These are phyloP conservation scores for Penicillium concentricum DNA, from an alignment of 2,329 filamentous ascomycete genomes.

Conservation along the genomic window DNA sequence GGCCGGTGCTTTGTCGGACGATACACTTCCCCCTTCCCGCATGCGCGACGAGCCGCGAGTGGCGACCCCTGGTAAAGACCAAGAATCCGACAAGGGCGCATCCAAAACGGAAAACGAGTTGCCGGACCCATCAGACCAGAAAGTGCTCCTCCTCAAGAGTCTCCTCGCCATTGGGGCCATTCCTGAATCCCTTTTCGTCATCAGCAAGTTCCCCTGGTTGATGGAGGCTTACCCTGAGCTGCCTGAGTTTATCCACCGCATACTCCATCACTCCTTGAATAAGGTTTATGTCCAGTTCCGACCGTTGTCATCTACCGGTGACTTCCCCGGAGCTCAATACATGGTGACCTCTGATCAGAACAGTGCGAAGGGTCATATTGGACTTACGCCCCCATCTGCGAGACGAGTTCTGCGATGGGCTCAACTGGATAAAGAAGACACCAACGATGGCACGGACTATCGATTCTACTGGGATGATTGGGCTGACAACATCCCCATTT, in stretches of 20 bases:
- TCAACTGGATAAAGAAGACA: conserved; percentile 73
- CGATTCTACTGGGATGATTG: conserved; percentile 98
- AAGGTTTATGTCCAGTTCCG: conserved; percentile 64
- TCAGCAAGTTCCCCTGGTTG: conserved; percentile 91
- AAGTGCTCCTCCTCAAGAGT: conserved; percentile 78
- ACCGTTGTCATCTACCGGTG: conserved; percentile 45
- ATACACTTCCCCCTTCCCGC: conserved; percentile 57
- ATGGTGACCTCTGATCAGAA: conserved; percentile 62
- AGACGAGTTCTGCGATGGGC: conserved; percentile 78
- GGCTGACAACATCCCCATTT: conserved; percentile 88
- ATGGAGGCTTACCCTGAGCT: conserved; percentile 81
- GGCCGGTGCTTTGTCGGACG: conserved; percentile 84
- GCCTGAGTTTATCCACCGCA: conserved; percentile 76
- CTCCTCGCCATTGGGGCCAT: conserved; percentile 87
- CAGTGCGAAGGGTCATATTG: conserved; percentile 68
- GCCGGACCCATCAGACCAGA: conserved; percentile 81
- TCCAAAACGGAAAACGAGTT: conserved; percentile 48
- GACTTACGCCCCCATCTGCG: conserved; percentile 57
- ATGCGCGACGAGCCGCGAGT: conserved; percentile 56
- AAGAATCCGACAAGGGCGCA: conserved; percentile 45
- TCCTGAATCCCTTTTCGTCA: conserved; percentile 87
- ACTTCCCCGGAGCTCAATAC: conserved; percentile 51
- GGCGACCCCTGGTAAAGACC: conserved; percentile 55
- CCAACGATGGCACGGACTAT: conserved; percentile 72
- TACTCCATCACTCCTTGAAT: conserved; percentile 76